These are phyloP conservation scores for Triticum monococcum DNA, from an alignment of 176 grass and related monocot genomes.

Conservation along the genomic window DNA sequence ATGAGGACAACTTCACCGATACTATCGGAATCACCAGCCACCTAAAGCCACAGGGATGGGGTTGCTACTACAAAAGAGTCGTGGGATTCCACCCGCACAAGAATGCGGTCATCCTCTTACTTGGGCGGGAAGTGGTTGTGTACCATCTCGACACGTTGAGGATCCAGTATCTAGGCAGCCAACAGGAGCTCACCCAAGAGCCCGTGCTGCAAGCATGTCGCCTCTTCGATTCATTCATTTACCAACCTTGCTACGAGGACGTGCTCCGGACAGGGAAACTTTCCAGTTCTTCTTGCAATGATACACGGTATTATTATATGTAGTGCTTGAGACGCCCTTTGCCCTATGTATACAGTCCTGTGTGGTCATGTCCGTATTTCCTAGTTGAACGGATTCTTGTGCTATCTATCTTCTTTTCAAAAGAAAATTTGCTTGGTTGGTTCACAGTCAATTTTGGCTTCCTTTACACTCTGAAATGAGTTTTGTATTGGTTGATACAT, in stretches of 20 bases:
- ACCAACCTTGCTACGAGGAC: background rate
- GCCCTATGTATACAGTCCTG: too few species aligned
- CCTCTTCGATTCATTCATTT: background rate
- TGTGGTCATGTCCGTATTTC: too few species aligned
- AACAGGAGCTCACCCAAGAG: background rate
- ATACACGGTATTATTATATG: too few species aligned
- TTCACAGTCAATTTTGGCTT: too few species aligned
- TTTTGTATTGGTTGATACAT: too few species aligned
- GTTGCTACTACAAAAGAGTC: background rate
- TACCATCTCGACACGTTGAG: background rate
- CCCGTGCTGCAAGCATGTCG: background rate
- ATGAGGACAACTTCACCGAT: background rate
- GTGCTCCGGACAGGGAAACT: background rate
- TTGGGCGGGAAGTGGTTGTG: background rate
- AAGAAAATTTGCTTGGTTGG: too few species aligned
- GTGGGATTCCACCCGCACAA: background rate
- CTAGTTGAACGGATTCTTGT: too few species aligned
- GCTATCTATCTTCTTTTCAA: too few species aligned
- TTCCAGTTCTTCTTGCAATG: too few species aligned
- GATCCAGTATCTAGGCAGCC: background rate
- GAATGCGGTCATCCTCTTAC: background rate
- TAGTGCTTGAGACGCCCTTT: too few species aligned
- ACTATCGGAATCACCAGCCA: background rate
- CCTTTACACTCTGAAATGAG: too few species aligned
- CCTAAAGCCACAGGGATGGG: too few species aligned